Percentiles rank a stretch among this genome's conserved stretches.
These are phyloP conservation scores for Coemansia sp. DNA, from an alignment of 192 early-diverging fungal species.

Conservation along the genomic window DNA sequence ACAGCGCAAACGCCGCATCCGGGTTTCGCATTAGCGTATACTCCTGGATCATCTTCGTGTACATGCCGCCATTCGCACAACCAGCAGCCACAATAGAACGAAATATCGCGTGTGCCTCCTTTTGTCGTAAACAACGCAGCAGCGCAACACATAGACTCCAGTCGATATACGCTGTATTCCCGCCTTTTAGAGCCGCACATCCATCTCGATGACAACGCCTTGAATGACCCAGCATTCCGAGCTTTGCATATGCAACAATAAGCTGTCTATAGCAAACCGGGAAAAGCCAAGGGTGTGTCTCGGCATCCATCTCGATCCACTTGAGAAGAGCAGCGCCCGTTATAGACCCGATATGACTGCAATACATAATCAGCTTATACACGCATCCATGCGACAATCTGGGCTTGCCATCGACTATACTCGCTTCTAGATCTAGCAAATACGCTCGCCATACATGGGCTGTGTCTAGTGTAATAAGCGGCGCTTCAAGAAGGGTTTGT, in stretches of 20 bases:
- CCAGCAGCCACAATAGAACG: constrained; percentile 18
- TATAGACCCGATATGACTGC: constrained; percentile 19
- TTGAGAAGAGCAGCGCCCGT: constrained; percentile 23
- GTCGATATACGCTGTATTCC: constrained; percentile 3
- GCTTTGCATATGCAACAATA: constrained; percentile 31
- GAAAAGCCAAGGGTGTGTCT: constrained; percentile 10
- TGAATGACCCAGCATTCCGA: constrained; percentile 33
- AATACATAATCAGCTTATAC: constrained; percentile 15
- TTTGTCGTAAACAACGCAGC: constrained; percentile 25
- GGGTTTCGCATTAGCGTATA: constrained; percentile 26
- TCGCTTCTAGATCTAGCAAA: constrained; percentile 1
- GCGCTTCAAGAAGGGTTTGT: constrained; percentile 7
- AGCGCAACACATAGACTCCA: constrained; percentile 45
- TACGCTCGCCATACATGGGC: constrained; percentile 25
- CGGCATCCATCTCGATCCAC: constrained; percentile 37
- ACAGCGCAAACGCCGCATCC: constrained; percentile 28
- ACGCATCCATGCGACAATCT: constrained; percentile 3
- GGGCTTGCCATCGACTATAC: background rate
- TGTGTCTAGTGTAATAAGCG: constrained; percentile 19
- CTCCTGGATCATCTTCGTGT: constrained; percentile 22
- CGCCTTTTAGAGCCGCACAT: background rate
- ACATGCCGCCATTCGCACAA: constrained; percentile 19
- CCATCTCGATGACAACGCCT: constrained; percentile 27
- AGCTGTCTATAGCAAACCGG: constrained; percentile 7
- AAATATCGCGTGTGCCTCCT: constrained; percentile 35